Evolutionary conservation across 1,139 yeast genomes (phyloP).

Genomic region (Taphrina betulina): DNA sequence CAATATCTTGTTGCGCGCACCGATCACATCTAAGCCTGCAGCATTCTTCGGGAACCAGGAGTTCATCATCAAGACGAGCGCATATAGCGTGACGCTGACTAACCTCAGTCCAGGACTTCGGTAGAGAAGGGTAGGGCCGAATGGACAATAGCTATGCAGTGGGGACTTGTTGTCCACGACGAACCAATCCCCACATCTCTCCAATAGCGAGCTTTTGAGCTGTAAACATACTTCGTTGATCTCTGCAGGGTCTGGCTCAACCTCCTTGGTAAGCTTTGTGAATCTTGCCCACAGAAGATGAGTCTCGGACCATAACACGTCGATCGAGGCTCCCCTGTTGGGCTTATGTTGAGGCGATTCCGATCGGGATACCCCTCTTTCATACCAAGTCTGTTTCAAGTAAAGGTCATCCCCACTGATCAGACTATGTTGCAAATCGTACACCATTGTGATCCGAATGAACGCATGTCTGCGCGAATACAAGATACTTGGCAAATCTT

Average conservation of each 20-base stretch:
- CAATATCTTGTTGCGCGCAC: not conserved
- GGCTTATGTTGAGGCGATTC: too few relatives aligned
- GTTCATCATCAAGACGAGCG: constrained; percentile 1
- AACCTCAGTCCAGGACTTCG: not conserved
- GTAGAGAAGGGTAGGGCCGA: not conserved
- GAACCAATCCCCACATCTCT: not conserved
- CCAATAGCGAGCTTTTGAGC: not conserved
- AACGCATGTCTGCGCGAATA: not conserved
- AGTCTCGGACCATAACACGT: constrained; percentile 1
- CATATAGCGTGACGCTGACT: not conserved
- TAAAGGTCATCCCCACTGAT: not conserved
- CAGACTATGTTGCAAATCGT: constrained; percentile 5
- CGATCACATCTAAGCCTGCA: not conserved
- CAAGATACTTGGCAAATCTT: not conserved
- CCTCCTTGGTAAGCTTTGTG: not conserved
- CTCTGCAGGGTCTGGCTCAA: not conserved
- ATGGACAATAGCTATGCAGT: not conserved
- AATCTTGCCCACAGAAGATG: constrained; percentile 9
- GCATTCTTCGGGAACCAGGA: not conserved
- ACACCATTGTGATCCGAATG: not conserved
- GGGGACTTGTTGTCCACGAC: not conserved
- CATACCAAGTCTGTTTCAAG: not conserved
- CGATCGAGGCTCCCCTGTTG: constrained; percentile 6
- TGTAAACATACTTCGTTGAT: not conserved
- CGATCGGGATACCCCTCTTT: too few relatives aligned